Percentiles rank a stretch among this genome's conserved stretches.
phyloP scores from a whole-genome alignment of 164 flowering plant species.

The Magnolia kwangsiensis region DNA sequence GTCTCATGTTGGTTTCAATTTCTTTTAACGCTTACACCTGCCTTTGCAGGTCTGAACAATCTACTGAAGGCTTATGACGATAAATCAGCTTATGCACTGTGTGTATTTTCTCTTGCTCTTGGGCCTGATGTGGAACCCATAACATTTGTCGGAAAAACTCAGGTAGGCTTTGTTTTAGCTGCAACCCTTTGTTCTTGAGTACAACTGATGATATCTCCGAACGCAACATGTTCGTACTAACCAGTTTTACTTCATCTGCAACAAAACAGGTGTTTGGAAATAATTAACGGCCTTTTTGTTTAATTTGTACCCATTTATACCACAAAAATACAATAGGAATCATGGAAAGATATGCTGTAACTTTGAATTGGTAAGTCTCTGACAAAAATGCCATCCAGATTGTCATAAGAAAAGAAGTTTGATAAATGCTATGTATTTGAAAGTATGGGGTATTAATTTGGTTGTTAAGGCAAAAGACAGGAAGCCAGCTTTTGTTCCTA shows the following conservation, averaged over 20 bases:
- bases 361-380: too few relatives aligned
- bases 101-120: constrained; percentile 83
- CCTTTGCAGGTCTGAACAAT: constrained; percentile 77
- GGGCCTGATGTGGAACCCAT: constrained; percentile 80
- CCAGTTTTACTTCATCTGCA: background rate
- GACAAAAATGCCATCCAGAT: too few relatives aligned
- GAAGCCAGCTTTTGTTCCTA: too few relatives aligned
- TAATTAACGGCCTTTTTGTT: too few relatives aligned
- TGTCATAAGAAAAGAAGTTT: too few relatives aligned
- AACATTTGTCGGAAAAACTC: constrained; percentile 82
- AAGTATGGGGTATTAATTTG: too few relatives aligned
- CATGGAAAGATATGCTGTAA: too few relatives aligned
- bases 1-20: background rate
- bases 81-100: constrained; percentile 89
- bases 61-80: constrained; percentile 89
- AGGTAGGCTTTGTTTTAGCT: constrained; percentile 34
- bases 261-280: background rate
- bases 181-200: background rate
- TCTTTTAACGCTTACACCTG: constrained; percentile 2
- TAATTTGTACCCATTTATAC: background rate
- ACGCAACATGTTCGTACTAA: background rate
- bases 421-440: too few relatives aligned
- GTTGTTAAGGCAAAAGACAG: too few relatives aligned
- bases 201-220: background rate
- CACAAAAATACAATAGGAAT: background rate